phyloP scores from a whole-genome alignment of 805 yeast genomes.

The Candida silvatica region DNA sequence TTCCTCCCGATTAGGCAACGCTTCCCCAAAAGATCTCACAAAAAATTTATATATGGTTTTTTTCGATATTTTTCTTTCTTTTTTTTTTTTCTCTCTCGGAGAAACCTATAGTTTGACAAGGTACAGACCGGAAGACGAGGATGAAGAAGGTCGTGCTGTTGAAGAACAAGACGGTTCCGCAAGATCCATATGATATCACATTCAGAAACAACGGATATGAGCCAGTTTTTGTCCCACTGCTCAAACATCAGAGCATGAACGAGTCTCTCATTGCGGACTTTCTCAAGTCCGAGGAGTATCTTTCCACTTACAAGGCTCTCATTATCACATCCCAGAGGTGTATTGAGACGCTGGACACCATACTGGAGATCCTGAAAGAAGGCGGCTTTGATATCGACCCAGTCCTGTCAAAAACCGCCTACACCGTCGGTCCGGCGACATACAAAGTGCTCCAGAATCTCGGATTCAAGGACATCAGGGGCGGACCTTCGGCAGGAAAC shows the following conservation, averaged over 20 bases:
- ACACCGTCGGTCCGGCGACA: constrained; percentile 92
- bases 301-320: constrained; percentile 36
- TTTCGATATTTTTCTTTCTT: no score
- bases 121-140: no score
- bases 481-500: constrained; percentile 75
- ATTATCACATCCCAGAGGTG: constrained; percentile 90
- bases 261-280: constrained; percentile 34
- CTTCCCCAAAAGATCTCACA: no score
- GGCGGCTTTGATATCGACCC: constrained; percentile 19
- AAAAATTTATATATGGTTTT: no score
- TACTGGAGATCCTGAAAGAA: constrained; percentile 24
- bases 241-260: constrained; percentile 54
- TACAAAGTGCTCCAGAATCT: constrained; percentile 41
- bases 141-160: constrained; percentile 38
- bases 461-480: constrained; percentile 64
- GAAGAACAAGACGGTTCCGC: constrained; percentile 64
- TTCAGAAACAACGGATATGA: constrained; percentile 29
- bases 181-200: constrained; percentile 52
- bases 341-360: constrained; percentile 61
- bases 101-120: no score
- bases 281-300: constrained; percentile 34
- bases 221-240: constrained; percentile 62
- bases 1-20: no score
- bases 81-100: no score
- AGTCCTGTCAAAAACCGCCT: constrained; percentile 42